These are phyloP conservation scores for Neofusicoccum ribis DNA, from an alignment of 2,329 filamentous ascomycete genomes.

Conservation along the genomic window DNA sequence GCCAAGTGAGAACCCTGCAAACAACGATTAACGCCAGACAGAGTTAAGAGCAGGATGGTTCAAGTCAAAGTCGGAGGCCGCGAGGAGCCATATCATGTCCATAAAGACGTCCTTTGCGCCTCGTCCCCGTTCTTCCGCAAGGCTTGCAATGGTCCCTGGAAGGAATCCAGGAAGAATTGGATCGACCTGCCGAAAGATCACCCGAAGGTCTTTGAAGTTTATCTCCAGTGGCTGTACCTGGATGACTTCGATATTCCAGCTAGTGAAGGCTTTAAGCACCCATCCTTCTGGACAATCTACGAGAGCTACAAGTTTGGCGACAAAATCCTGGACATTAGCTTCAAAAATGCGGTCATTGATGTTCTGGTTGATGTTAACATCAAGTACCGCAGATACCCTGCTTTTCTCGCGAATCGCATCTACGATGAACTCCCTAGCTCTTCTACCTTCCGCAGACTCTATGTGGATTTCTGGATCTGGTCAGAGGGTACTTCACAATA, in stretches of 20 bases:
- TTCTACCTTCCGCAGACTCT: not conserved
- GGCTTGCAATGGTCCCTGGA: constrained; percentile 16
- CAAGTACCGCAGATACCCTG: not conserved
- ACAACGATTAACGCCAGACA: not conserved
- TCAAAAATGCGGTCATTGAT: constrained; percentile 23
- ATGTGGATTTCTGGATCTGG: not conserved
- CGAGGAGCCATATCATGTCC: not conserved
- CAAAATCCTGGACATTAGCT: constrained; percentile 18
- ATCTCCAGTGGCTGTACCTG: constrained; percentile 17
- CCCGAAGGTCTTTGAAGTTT: constrained; percentile 13
- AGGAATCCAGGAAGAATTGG: constrained; percentile 1
- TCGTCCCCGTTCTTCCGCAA: constrained; percentile 9
- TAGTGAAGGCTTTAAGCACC: not conserved
- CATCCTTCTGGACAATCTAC: too few species aligned
- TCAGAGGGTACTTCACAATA: too few species aligned
- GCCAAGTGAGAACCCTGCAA: too few species aligned
- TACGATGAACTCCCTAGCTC: not conserved
- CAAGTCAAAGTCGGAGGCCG: not conserved
- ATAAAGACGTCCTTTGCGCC: constrained; percentile 1
- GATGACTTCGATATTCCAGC: not conserved
- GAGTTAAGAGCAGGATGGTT: not conserved
- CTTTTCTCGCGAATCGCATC: not conserved
- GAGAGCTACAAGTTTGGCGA: constrained; percentile 23
- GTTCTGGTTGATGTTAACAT: constrained; percentile 14
- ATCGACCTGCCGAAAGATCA: constrained; percentile 15